phyloP scores from a whole-genome alignment of 495 filamentous ascomycete species.

The Cercophora sp. region DNA sequence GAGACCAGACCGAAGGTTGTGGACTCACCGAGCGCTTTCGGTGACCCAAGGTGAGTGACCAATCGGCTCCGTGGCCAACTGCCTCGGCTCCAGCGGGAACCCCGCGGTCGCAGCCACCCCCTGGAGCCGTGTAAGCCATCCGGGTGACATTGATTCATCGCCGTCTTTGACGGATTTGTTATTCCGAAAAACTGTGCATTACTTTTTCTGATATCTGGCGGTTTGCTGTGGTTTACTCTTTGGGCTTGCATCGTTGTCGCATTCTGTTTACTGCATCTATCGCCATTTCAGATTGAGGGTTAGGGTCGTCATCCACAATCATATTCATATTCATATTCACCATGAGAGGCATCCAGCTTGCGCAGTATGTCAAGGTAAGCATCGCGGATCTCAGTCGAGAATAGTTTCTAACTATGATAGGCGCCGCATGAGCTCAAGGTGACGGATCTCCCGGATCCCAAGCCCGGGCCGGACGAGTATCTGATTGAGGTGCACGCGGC shows the following conservation, averaged over 20 bases:
- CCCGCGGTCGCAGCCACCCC: constrained; percentile 11
- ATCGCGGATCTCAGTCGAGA: no score
- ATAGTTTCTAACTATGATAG: constrained; percentile 42
- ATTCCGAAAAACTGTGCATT: no score
- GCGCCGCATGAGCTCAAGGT: constrained; percentile 76
- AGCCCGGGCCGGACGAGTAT: constrained; percentile 68
- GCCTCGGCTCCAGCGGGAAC: constrained; percentile 25
- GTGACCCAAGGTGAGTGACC: constrained; percentile 24
- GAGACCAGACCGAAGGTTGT: no score
- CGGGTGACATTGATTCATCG: neutral
- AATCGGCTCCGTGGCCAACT: constrained; percentile 14
- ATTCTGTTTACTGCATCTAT: neutral
- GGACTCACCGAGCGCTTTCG: constrained; percentile 14
- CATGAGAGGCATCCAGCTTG: constrained; percentile 84
- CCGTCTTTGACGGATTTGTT: no score
- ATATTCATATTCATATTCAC: neutral
- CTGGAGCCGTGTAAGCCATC: neutral
- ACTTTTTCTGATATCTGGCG: no score
- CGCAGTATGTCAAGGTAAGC: constrained; percentile 70
- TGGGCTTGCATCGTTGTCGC: neutral
- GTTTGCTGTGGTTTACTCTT: no score
- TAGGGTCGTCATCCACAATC: no score
- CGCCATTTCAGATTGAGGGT: neutral
- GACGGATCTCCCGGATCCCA: constrained; percentile 66
- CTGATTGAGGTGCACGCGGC: constrained; percentile 83